Percentiles rank a stretch among this genome's conserved stretches.
Conservation (phyloP, 2,329 filamentous ascomycete genomes). For the Trichoderma polysporum region DNA sequence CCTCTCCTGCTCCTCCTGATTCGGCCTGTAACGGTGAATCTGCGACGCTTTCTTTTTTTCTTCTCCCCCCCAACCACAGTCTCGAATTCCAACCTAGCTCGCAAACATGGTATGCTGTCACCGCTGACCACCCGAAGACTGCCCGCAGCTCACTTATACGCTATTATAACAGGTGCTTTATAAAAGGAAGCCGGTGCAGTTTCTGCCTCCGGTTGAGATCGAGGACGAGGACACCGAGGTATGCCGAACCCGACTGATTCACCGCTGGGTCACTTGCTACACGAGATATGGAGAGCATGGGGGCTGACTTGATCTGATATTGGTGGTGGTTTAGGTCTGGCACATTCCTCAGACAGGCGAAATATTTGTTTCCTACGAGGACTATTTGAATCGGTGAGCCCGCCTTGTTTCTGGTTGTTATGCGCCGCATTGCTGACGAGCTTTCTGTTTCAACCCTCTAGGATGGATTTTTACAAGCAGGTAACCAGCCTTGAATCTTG, state of each 20-base stretch:
- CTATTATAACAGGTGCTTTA: slow-evolving; percentile 43
- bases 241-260: slow-evolving; percentile 31
- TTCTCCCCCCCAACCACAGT: not conserved
- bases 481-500: slow-evolving; percentile 43
- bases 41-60: not conserved
- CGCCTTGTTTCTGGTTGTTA: slow-evolving; percentile 2
- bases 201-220: slow-evolving; percentile 68
- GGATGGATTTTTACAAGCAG: slow-evolving; percentile 92
- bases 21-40: slow-evolving; percentile 1
- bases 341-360: slow-evolving; percentile 87
- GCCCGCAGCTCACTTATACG: not conserved
- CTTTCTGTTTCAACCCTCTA: slow-evolving; percentile 36
- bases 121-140: not conserved
- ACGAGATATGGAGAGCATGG: not conserved
- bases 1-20: not conserved
- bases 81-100: not conserved
- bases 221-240: slow-evolving; percentile 84
- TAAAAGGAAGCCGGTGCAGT: slow-evolving; percentile 92
- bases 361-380: slow-evolving; percentile 84
- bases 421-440: slow-evolving; percentile 19
- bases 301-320: not conserved
- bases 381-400: slow-evolving; percentile 76
- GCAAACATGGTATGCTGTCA: slow-evolving; percentile 17
- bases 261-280: not conserved
- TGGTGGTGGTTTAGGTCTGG: slow-evolving; percentile 67